Evolutionary conservation across 2,329 filamentous ascomycete genomes (phyloP), one percentile per base, ranked within the genome.

Genomic region (Penicillium sp.): DNA sequence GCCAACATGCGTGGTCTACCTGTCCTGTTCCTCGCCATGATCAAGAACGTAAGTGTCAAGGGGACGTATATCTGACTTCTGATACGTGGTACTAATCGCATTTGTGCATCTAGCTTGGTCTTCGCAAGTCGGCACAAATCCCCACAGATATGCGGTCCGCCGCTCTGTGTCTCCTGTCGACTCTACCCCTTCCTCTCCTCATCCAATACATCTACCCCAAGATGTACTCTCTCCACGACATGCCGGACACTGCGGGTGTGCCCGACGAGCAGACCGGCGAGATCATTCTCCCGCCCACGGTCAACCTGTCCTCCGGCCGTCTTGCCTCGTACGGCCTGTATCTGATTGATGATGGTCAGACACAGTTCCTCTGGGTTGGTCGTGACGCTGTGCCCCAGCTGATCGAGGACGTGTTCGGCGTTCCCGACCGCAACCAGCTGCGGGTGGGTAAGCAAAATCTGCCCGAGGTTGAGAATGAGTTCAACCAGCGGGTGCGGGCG

Each of bases 351-450:
- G 93, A 98, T 59, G 90, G 90, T 2, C 91, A 96, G 68, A 96
- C 88, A 4, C 93, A 98, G 64, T 98, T 98, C 77, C 71, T 98
- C 33, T 98, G 93, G 93, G 78, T 97, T 14, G 93, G 93, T 10
- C 83, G 90, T 23, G 91, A 98, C 53, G 85, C 91, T 1, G 88
- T 98, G 18, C 88, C 89, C 1, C 88, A 94, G 60, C 77, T 98
- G 20, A 74, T 97, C 27, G 69, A 78, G 36, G 93, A 98, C 57
- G 91, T 97, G 4, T 98, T 98, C 63, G 91, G 89, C 16, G 77
- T 93, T 8, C 76, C 84, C 31, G 90, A 96, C 67, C 83, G 86
- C 60, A 83, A 81, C 26, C 84, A 88, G 60, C 74, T 98, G 46
- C 89, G 88, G 52, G 87, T 96, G 48, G 93, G 93, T 65, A 98